Evolutionary conservation across 2,329 filamentous ascomycete genomes (phyloP).

Genomic region (Dryadomyces quercus-mongolicae): DNA sequence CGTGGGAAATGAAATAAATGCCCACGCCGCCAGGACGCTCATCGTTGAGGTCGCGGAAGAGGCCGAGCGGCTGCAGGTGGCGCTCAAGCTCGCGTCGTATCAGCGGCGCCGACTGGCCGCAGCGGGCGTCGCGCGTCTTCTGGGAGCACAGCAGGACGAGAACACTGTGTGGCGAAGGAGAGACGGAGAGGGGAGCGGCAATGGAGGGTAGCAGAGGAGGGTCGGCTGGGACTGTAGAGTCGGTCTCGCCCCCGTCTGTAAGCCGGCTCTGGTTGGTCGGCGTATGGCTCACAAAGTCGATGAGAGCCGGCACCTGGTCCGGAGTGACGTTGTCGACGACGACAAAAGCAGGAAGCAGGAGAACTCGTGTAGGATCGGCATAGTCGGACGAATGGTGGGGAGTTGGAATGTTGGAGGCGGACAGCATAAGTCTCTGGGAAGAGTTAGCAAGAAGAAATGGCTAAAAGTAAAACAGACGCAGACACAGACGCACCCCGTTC

Average conservation of each 20-base stretch:
- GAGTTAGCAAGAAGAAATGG: background rate
- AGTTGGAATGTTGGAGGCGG: constrained; percentile 80
- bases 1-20: constrained; percentile 93
- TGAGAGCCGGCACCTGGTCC: constrained; percentile 56
- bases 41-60: constrained; percentile 81
- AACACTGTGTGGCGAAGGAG: constrained; percentile 67
- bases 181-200: constrained; percentile 26
- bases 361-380: constrained; percentile 60
- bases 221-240: background rate
- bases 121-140: constrained; percentile 84
- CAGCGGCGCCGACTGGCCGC: constrained; percentile 84
- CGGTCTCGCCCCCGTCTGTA: constrained; percentile 10
- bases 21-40: constrained; percentile 83
- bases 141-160: constrained; percentile 92
- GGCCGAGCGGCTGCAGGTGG: constrained; percentile 69
- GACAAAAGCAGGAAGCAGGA: constrained; percentile 77
- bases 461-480: background rate
- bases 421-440: constrained; percentile 69
- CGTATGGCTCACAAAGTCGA: constrained; percentile 57
- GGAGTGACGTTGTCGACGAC: constrained; percentile 77
- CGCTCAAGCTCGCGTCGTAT: constrained; percentile 82
- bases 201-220: constrained; percentile 13
- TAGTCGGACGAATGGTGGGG: constrained; percentile 54
- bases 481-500: constrained; percentile 49
- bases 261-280: constrained; percentile 65